Percentiles rank a stretch among this genome's conserved stretches.
These are phyloP conservation scores for Candida oleophila DNA, from an alignment of 805 yeast genomes.

Conservation along the genomic window DNA sequence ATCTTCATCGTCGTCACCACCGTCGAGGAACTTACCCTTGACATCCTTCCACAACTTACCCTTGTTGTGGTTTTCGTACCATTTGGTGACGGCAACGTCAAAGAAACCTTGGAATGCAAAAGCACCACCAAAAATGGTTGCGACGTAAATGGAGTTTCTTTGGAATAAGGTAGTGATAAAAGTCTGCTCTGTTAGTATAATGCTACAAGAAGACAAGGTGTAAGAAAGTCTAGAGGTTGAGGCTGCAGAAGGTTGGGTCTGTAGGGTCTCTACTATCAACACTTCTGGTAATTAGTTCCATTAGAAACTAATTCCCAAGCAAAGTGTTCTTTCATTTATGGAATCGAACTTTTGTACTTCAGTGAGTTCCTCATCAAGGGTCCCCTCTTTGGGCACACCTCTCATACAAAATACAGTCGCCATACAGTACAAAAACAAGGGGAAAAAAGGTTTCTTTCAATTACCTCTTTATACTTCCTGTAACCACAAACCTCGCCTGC, in stretches of 20 bases:
- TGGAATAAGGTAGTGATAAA: slow-evolving; percentile 46
- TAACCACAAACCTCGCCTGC: not conserved
- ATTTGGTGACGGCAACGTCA: slow-evolving; percentile 62
- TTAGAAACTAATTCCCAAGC: too few relatives aligned
- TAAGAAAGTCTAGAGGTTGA: not conserved
- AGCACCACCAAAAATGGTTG: slow-evolving; percentile 78
- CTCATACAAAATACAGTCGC: too few relatives aligned
- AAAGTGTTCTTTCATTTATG: too few relatives aligned
- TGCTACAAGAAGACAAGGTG: not conserved
- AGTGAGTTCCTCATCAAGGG: too few relatives aligned
- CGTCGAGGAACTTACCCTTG: slow-evolving; percentile 55
- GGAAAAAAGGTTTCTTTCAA: too few relatives aligned
- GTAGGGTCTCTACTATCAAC: not conserved
- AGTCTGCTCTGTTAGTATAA: slow-evolving; percentile 11
- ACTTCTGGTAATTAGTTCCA: not conserved
- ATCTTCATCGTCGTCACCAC: slow-evolving; percentile 49
- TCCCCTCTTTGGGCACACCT: too few relatives aligned
- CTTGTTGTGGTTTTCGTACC: slow-evolving; percentile 77
- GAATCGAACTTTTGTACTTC: too few relatives aligned
- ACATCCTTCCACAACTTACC: slow-evolving; percentile 87
- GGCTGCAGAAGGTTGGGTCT: too few relatives aligned
- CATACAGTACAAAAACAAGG: too few relatives aligned
- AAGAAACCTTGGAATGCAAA: slow-evolving; percentile 81
- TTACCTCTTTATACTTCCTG: not conserved
- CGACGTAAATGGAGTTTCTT: slow-evolving; percentile 89